Conservation (phyloP, 768 basidiomycete genomes). For the Mycena floridula region DNA sequence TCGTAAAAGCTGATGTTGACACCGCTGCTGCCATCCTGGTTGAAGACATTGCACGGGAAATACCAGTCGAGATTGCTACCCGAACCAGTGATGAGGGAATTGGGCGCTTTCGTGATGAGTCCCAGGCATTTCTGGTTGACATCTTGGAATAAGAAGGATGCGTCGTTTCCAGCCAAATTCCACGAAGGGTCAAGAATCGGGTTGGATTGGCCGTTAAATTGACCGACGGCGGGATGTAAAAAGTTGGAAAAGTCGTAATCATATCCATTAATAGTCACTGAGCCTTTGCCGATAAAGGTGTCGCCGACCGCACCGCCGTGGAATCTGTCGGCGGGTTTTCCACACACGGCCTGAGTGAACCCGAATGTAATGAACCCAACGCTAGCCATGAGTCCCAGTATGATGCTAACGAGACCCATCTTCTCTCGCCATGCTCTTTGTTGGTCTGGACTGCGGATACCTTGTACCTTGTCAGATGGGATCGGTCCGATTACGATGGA, state of each 20-base stretch:
- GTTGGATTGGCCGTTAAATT: conserved; percentile 77
- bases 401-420: conserved; percentile 85
- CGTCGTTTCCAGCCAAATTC: conserved; percentile 81
- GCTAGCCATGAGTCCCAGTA: conserved; percentile 77
- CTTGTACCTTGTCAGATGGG: conserved; percentile 27
- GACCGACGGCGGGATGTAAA: conserved; percentile 67
- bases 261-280: conserved; percentile 91
- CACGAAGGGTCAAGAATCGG: conserved; percentile 76
- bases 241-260: conserved; percentile 89
- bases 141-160: conserved; percentile 92
- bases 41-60: conserved; percentile 92
- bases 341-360: conserved; percentile 92
- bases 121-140: conserved; percentile 79
- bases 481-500: not conserved
- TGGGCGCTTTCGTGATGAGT: conserved; percentile 65
- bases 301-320: conserved; percentile 73
- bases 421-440: conserved; percentile 99
- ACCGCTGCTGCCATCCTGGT: conserved; percentile 56
- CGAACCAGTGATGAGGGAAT: conserved; percentile 63
- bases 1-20: conserved; percentile 71
- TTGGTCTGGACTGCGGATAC: conserved; percentile 84
- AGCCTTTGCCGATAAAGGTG: conserved; percentile 63
- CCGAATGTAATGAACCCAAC: conserved; percentile 99
- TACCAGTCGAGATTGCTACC: conserved; percentile 80
- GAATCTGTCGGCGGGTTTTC: conserved; percentile 77